phyloP scores from a whole-genome alignment of 176 grass and related monocot species.

The Zoysia pacifica region DNA sequence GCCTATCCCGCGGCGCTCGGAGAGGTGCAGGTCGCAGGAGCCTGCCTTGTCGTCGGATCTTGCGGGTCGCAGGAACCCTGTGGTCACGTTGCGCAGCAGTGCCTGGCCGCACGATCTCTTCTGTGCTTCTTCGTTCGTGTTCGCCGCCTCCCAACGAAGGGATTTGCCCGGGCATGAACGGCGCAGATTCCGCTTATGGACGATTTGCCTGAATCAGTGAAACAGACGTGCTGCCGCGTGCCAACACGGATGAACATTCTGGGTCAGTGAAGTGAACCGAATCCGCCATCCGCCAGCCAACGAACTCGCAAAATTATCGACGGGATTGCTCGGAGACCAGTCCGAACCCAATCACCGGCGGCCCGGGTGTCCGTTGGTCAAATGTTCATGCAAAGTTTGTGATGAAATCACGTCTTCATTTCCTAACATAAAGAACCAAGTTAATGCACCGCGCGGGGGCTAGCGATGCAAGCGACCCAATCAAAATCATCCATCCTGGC shows the following conservation, averaged over 20 bases:
- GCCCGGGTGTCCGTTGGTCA: background rate
- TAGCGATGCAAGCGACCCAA: background rate
- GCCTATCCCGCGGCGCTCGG: no score
- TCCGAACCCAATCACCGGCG: background rate
- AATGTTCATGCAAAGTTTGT: slow-evolving; percentile 17
- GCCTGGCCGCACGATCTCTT: background rate
- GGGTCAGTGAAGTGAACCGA: background rate
- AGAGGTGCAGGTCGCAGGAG: background rate
- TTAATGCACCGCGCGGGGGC: background rate
- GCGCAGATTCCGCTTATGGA: no score
- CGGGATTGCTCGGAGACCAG: background rate
- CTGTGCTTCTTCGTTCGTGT: no score
- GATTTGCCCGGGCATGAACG: no score
- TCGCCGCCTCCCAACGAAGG: no score
- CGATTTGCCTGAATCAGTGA: no score
- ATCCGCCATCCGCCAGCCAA: background rate
- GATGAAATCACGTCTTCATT: background rate
- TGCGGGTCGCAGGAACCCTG: background rate
- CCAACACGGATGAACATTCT: background rate
- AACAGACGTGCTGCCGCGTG: no score
- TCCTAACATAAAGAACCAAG: background rate
- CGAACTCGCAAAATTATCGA: background rate
- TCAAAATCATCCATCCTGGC: background rate
- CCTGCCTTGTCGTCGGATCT: background rate
- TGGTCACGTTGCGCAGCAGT: background rate